Evolutionary conservation across 208 protist genomes (phyloP).

Genomic region (Angomonas desouzai): DNA sequence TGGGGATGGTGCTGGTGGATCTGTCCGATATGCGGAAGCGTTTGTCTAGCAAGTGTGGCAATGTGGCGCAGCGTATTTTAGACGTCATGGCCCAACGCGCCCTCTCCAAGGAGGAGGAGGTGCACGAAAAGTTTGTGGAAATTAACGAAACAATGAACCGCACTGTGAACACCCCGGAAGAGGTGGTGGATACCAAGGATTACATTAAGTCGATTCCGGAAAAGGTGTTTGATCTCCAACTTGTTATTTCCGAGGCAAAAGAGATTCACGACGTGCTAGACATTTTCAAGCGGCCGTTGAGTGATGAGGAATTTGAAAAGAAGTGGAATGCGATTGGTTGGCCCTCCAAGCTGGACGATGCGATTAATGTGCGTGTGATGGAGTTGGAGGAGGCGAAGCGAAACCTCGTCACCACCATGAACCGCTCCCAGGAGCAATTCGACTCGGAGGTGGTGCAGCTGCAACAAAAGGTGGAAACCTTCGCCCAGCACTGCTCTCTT

Average conservation of each 20-base stretch:
- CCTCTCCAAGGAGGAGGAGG: conserved; percentile 57
- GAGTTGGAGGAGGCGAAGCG: conserved; percentile 92
- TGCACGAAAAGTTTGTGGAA: conserved; percentile 63
- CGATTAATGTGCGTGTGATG: conserved; percentile 87
- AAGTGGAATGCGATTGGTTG: conserved; percentile 91
- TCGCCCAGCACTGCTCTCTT: conserved; percentile 88
- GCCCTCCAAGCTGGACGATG: conserved; percentile 86
- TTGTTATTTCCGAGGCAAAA: conserved; percentile 62
- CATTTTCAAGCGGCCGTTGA: conserved; percentile 81
- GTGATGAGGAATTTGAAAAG: conserved; percentile 92
- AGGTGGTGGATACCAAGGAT: conserved; percentile 85
- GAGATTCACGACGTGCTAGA: conserved; percentile 90
- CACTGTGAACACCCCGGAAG: conserved; percentile 80
- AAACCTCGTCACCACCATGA: conserved; percentile 74
- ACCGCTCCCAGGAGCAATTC: conserved; percentile 82
- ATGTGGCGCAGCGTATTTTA: conserved; percentile 52
- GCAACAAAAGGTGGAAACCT: conserved; percentile 74
- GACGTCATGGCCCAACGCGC: conserved; percentile 74
- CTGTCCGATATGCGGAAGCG: conserved; percentile 68
- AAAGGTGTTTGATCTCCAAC: conserved; percentile 78
- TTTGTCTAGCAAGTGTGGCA: conserved; percentile 74
- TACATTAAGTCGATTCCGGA: conserved; percentile 90
- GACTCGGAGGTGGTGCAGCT: conserved; percentile 68
- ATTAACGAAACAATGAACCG: conserved; percentile 60
- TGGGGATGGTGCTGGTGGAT: conserved; percentile 81